A percentile compares a stretch with the other conserved stretches of the same genome.
Conservation (phyloP, 2,329 filamentous ascomycete genomes). For the Tolypocladium inflatum region DNA sequence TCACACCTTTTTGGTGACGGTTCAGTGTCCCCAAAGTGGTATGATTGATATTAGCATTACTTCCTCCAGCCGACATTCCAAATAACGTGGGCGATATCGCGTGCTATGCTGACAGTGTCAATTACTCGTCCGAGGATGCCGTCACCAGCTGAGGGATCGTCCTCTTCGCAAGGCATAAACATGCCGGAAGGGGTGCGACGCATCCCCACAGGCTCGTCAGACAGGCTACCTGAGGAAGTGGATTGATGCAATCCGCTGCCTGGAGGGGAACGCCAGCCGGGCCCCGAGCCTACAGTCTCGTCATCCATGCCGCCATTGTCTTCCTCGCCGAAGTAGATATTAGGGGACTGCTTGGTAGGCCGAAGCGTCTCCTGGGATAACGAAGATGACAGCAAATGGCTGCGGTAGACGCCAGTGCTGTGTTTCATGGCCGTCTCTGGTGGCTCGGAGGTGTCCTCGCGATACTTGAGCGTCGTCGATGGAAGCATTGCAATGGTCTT, state of each 20-base stretch:
- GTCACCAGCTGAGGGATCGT: conserved; percentile 37
- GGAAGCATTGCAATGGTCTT: conserved; percentile 84
- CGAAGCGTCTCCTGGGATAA: conserved; percentile 76
- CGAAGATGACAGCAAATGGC: conserved; percentile 55
- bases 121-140: too few species aligned
- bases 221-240: conserved; percentile 35
- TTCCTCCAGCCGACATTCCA: too few species aligned
- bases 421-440: conserved; percentile 54
- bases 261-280: conserved; percentile 20
- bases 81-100: too few species aligned
- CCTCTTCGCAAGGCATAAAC: conserved; percentile 81
- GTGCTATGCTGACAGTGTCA: too few species aligned
- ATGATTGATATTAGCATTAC: too few species aligned
- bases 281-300: conserved; percentile 14
- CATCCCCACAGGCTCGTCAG: conserved; percentile 49
- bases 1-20: too few species aligned
- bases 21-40: too few species aligned
- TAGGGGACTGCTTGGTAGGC: conserved; percentile 56
- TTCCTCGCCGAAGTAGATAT: conserved; percentile 52
- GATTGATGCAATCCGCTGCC: conserved; percentile 32
- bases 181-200: conserved; percentile 76
- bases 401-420: conserved; percentile 34
- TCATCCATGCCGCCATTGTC: conserved; percentile 43
- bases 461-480: conserved; percentile 78
- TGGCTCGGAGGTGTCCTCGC: conserved; percentile 64